Evolutionary conservation across 2,329 filamentous ascomycete genomes (phyloP), one percentile per base, ranked within the genome.

Genomic region (Byssochlamys sp.): DNA sequence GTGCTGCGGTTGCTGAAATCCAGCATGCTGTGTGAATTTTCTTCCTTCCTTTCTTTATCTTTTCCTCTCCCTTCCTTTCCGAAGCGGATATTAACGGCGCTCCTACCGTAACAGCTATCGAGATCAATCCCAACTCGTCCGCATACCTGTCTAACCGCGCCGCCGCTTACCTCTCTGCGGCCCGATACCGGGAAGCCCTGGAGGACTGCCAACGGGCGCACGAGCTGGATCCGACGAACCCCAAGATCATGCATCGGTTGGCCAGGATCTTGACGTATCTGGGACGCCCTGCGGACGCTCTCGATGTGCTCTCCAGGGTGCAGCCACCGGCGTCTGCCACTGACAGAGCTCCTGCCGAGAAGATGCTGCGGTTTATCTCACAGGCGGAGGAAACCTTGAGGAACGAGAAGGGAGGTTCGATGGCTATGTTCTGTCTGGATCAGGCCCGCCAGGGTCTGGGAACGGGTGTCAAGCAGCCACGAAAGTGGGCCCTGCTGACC

Each of bases 81-180:
- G 19, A 19, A 19, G 19, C 39, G 45, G 51, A 25, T 28, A 59
- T 56, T 27, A 57, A 52, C 60, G 55, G 57, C 51, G 28, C 45
- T 31, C 11, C 11, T 54, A 49, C 60, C 61, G 61, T 56, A 64
- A 57, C 70, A 96, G 94, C 94, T 60, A 88, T 99, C 68, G 88
- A 94, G 66, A 83, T 92, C 61, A 86, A 92, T 67, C 91, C 91
- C 56, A 81, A 86, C 66, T 95, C 91, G 55, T 80, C 91, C 35
- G 95, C 91, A 52, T 97, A 95, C 74, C 83, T 95, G 63, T 92
- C 90, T 72, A 99, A 99, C 80, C 88, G 94, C 67, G 91, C 94
- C 45, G 94, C 94, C 29, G 94, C 94, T 35, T 90, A 89, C 77
- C 96, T 99, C 81, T 90, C 90, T 55, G 89, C 90, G 59, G 86